Conservation (phyloP, 2,329 filamentous ascomycete species). For the Fusarium hostae region DNA sequence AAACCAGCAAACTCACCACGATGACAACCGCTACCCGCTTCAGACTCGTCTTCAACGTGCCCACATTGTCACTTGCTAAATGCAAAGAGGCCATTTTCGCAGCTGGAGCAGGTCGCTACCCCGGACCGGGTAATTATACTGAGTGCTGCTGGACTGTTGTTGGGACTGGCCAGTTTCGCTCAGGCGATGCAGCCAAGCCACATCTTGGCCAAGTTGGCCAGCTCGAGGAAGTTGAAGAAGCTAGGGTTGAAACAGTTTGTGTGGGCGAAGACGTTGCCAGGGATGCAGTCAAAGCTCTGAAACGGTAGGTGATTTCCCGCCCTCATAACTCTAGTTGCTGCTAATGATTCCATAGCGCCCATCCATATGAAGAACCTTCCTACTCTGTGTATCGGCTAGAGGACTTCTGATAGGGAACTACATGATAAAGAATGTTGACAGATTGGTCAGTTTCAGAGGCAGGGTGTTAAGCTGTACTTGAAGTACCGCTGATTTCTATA, state of each 20-base stretch:
- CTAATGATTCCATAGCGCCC: neutral
- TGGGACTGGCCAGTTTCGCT: neutral
- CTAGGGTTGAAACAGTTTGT: neutral
- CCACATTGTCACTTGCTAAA: neutral
- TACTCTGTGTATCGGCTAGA: neutral
- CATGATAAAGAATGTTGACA: too few species aligned
- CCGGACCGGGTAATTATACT: neutral
- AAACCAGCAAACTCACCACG: neutral
- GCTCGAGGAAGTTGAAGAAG: neutral
- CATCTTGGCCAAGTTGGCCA: accelerated
- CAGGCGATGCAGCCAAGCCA: neutral
- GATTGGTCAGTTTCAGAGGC: too few species aligned
- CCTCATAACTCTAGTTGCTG: accelerated
- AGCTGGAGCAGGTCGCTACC: neutral
- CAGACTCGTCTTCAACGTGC: neutral
- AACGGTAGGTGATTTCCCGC: neutral
- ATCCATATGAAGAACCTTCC: neutral
- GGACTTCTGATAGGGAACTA: neutral
- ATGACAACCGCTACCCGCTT: neutral
- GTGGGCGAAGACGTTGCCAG: neutral
- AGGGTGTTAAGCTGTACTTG: too few species aligned
- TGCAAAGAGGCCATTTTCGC: neutral
- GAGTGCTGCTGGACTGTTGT: neutral
- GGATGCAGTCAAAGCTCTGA: neutral
- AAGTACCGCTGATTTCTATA: too few species aligned